Evolutionary conservation across 208 protist genomes (phyloP).

Genomic region (Leptomonas pyrrhocoris): DNA sequence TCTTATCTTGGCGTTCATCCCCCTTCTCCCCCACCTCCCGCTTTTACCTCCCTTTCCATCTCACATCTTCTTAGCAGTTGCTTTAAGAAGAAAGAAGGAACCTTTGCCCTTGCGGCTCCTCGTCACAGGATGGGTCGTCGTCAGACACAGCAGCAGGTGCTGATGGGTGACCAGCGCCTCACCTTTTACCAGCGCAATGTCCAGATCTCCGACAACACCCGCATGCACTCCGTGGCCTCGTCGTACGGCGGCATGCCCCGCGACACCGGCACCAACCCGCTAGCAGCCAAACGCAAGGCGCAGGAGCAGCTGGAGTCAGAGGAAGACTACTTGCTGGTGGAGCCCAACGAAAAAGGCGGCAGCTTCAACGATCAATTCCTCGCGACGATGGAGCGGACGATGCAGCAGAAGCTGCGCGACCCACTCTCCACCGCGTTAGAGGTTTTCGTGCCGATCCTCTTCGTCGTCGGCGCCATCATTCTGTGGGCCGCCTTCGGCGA

Average conservation of each 20-base stretch:
- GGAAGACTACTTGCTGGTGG: constrained; percentile 27
- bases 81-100: too few relatives aligned
- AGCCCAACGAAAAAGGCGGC: constrained; percentile 42
- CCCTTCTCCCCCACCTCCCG: too few relatives aligned
- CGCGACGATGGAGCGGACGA: constrained; percentile 46
- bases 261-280: not conserved
- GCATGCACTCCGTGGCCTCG: constrained; percentile 27
- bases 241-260: not conserved
- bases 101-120: not conserved
- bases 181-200: constrained; percentile 21
- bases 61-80: too few relatives aligned
- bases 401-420: constrained; percentile 43
- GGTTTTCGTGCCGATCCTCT: constrained; percentile 56
- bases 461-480: constrained; percentile 44
- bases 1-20: too few relatives aligned
- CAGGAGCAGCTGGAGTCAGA: not conserved
- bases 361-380: constrained; percentile 48
- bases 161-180: not conserved
- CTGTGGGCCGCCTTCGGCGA: constrained; percentile 55
- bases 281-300: constrained; percentile 3
- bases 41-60: too few relatives aligned
- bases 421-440: constrained; percentile 37
- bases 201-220: constrained; percentile 19
- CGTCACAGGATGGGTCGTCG: constrained; percentile 34
- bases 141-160: constrained; percentile 7